A percentile compares a stretch with the other conserved stretches of the same genome.
These are phyloP conservation scores for Entomortierella parvispora DNA, from an alignment of 192 early-diverging fungal genomes.

Conservation along the genomic window DNA sequence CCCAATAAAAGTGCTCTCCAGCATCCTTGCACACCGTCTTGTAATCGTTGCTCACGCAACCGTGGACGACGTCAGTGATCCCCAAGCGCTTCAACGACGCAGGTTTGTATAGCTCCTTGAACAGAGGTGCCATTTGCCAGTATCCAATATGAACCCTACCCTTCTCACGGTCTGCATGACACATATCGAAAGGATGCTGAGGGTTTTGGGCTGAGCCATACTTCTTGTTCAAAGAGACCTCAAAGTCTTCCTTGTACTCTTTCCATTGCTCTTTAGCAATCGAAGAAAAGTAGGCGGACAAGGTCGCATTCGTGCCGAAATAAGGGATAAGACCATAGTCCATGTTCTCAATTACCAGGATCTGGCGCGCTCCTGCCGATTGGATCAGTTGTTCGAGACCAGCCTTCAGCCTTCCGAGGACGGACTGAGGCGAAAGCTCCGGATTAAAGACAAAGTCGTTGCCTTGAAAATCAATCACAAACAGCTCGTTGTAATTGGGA, in stretches of 20 bases:
- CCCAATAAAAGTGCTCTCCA: constrained; percentile 29
- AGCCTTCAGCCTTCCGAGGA: constrained; percentile 8
- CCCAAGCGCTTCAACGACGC: constrained; percentile 18
- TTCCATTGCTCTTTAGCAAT: constrained; percentile 6
- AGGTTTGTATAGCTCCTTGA: constrained; percentile 9
- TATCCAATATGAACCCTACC: constrained; percentile 11
- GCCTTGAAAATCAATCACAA: constrained; percentile 32
- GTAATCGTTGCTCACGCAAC: constrained; percentile 43
- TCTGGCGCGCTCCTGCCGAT: constrained; percentile 11
- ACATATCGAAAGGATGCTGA: constrained; percentile 12
- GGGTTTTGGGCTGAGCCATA: background rate
- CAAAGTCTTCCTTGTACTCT: constrained; percentile 11
- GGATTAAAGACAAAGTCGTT: constrained; percentile 45
- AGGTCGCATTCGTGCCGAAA: constrained; percentile 21
- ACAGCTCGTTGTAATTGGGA: constrained; percentile 4
- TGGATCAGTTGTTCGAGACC: constrained; percentile 17
- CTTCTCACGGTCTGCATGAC: background rate
- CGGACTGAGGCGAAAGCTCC: background rate
- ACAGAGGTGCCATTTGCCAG: constrained; percentile 4
- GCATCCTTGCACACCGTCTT: constrained; percentile 35
- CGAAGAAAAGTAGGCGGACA: background rate
- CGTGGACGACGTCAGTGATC: constrained; percentile 25
- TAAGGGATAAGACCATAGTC: constrained; percentile 20
- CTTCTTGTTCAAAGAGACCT: background rate
- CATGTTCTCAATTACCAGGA: constrained; percentile 33